A percentile compares a stretch with the other conserved stretches of the same genome.
Conservation (phyloP, 2,329 filamentous ascomycete species). For the Coniochaeta ligniaria region DNA sequence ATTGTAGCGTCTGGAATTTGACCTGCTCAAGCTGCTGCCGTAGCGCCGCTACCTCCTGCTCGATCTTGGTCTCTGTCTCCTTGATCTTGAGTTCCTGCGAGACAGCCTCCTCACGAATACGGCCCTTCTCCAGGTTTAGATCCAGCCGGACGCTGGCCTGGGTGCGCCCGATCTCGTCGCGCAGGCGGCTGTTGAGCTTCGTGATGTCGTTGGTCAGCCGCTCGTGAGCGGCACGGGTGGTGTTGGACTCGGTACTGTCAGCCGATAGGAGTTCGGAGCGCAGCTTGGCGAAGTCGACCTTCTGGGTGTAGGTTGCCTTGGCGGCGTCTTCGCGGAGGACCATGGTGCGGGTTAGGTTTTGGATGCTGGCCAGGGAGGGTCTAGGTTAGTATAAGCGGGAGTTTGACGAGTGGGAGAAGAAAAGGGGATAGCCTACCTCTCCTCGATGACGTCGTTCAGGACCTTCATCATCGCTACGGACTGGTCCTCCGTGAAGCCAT, state of each 20-base stretch:
- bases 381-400: neutral
- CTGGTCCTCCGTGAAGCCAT: conserved; percentile 94
- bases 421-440: conserved; percentile 49
- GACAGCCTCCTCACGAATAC: conserved; percentile 93
- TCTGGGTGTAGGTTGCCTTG: conserved; percentile 74
- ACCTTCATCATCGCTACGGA: conserved; percentile 98
- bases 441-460: conserved; percentile 91
- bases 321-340: conserved; percentile 90
- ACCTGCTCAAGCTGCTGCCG: conserved; percentile 91
- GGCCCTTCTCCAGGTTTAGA: conserved; percentile 91
- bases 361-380: conserved; percentile 53
- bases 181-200: conserved; percentile 80
- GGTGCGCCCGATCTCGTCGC: conserved; percentile 90
- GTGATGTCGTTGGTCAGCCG: conserved; percentile 89
- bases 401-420: neutral
- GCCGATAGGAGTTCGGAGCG: conserved; percentile 88
- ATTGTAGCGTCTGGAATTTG: conserved; percentile 97
- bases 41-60: conserved; percentile 89
- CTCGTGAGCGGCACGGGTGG: conserved; percentile 86
- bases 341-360: conserved; percentile 96
- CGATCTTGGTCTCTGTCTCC: conserved; percentile 97
- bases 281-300: conserved; percentile 96
- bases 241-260: conserved; percentile 82
- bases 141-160: conserved; percentile 90
- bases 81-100: conserved; percentile 97